Evolutionary conservation across 805 yeast genomes (phyloP).

Genomic region (Metschnikowia vanudenii): DNA sequence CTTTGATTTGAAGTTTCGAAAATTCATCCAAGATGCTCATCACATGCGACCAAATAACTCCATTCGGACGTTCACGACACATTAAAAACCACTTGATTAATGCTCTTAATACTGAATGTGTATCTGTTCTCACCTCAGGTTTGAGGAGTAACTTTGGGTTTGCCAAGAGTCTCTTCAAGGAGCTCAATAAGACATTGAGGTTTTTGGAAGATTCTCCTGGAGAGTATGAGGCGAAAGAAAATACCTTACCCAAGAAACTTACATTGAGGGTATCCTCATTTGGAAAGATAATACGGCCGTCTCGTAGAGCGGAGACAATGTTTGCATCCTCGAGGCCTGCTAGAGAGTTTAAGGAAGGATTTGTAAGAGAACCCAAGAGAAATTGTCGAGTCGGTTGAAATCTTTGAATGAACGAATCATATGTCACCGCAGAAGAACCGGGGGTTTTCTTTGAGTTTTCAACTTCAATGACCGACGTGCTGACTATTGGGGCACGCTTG

Average conservation of each 20-base stretch:
- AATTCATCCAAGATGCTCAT: conserved; percentile 15
- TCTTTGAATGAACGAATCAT: conserved; percentile 4
- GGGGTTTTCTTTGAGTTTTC: conserved; percentile 28
- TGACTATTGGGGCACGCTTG: conserved; percentile 25
- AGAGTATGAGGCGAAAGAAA: conserved; percentile 26
- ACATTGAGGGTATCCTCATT: conserved; percentile 10
- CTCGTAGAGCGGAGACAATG: conserved; percentile 9
- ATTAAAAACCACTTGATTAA: conserved; percentile 35
- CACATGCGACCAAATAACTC: conserved; percentile 19
- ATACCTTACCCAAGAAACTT: conserved; percentile 23
- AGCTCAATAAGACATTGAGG: conserved; percentile 20
- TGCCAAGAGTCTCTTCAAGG: conserved; percentile 19
- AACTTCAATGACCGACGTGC: conserved; percentile 35
- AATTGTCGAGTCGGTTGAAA: conserved; percentile 13
- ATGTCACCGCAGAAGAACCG: neutral
- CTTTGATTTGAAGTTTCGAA: conserved; percentile 18
- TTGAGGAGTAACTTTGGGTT: conserved; percentile 9
- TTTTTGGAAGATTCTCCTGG: conserved; percentile 19
- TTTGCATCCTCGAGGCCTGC: conserved; percentile 10
- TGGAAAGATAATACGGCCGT: conserved; percentile 16
- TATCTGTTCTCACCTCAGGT: conserved; percentile 10
- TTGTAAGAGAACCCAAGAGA: conserved; percentile 3
- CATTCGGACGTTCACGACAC: conserved; percentile 27
- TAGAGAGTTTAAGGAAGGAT: conserved; percentile 4
- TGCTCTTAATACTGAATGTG: conserved; percentile 21